phyloP scores from a whole-genome alignment of 176 grass and related monocot species.

The Oropetium thomaeum region DNA sequence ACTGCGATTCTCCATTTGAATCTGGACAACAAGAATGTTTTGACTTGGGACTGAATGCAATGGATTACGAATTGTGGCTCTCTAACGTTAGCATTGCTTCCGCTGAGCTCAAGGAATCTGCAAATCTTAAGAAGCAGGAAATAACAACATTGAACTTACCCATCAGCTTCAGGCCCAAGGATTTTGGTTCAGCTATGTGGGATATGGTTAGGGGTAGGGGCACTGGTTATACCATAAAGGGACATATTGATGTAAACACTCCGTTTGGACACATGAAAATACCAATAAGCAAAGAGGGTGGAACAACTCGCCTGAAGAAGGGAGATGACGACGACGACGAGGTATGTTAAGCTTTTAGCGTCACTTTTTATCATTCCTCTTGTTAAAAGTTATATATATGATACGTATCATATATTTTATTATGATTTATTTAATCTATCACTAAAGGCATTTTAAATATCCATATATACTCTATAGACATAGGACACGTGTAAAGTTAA shows the following conservation, averaged over 20 bases:
- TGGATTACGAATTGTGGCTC: conserved; percentile 87
- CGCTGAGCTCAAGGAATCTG: conserved; percentile 58
- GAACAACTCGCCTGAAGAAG: conserved; percentile 79
- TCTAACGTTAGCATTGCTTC: conserved; percentile 60
- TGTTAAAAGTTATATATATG: neutral
- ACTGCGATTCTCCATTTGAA: conserved; percentile 65
- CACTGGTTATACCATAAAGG: conserved; percentile 84
- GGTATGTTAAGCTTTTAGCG: too few species aligned
- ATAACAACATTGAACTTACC: conserved; percentile 73
- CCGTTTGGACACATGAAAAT: conserved; percentile 91
- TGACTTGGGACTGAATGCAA: conserved; percentile 66
- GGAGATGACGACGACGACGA: conserved; percentile 52
- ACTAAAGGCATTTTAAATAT: too few species aligned
- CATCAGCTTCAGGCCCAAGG: conserved; percentile 78
- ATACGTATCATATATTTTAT: neutral
- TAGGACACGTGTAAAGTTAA: too few species aligned
- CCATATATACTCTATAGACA: too few species aligned
- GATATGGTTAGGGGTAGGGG: conserved; percentile 93
- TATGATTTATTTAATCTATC: too few species aligned
- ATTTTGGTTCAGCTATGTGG: conserved; percentile 95
- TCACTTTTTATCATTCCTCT: neutral
- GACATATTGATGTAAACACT: conserved; percentile 78
- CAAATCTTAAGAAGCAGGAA: conserved; percentile 69
- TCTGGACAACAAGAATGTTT: conserved; percentile 92
- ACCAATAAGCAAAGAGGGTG: conserved; percentile 75